Evolutionary conservation across 345 rosid genomes (phyloP), one percentile per base, ranked within the genome.

Genomic region (Gynandropsis gynandra): DNA sequence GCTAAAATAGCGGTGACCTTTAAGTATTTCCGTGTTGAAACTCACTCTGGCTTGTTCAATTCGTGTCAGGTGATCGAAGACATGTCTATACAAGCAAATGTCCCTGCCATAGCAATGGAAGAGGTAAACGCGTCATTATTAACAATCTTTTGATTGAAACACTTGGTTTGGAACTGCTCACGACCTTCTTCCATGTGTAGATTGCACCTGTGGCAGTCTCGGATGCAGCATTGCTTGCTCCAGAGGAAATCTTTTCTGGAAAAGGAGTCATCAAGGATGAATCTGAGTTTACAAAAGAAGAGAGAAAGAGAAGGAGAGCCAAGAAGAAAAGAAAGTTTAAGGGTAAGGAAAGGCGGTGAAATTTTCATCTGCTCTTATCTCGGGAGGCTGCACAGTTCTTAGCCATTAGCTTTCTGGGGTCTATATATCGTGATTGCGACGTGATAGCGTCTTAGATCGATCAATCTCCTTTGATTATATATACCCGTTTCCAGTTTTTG

Each of bases 221-320:
- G 21, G 97, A 83, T 82, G 95, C 95, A 10, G 87, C 97, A 64
- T 87, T 92, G 97, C 81, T 87, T 67, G 98, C 97, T 45, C 98
- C 97, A 8, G 94, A 92, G 72, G 98, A 87, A 69, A 79, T 87
- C 19, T 92, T 85, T 73, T 41, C 70, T 1, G 90, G 95, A 47
- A 85, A 79, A 80, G 90, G 97, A 53, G 69, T 85, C 31, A 63
- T 92, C 31, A 85, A 87, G 74, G 98, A 85, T 55, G 97, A 83
- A 67, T 47, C 80, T 24, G 98, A 87, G 63, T 75, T 87, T 13
- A 87, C 94, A 0, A 78, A 78, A 67, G 85, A 65, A 43, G 97
- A 92, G 39, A 81, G 87, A 77, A 92, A 80, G 74, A 92, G 88
- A 58, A 81, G 98, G 75, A 87, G 98, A 75, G 98, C 98, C 58